Base-by-base conservation (phyloP, 441 rosid species). In the Jatropha podagrica region DNA sequence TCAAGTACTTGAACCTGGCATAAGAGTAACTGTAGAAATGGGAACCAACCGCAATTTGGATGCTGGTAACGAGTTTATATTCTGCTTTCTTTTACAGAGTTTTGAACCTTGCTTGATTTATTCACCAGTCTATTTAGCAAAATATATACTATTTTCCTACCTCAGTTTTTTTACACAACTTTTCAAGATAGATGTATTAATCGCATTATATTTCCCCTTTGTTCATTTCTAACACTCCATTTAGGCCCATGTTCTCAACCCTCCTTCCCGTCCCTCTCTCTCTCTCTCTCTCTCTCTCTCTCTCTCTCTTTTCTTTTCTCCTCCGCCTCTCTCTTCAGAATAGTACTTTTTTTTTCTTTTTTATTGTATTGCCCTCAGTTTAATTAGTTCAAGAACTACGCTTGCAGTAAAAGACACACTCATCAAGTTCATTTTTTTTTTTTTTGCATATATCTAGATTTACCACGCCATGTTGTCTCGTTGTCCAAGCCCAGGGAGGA, bases 1-100 rank as follows among this genome's bases (percentile, higher is more conserved):
- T 83, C 89, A 87, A 92, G 86, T 74, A 61, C 87, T 90, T 77
- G 92, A 86, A 77, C 92, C 97, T 32, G 96, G 97, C 65, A 77
- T 81, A 72, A 88, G 99, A 87, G 95, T 94, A 63, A 96, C 99
- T 0, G 96, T 94, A 70, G 94, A 90, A 60, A 92, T 96, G 98
- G 98, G 99, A 76, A 69, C 80, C 27, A 69, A 86, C 80, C 89
- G 85, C 74, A 87, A 87, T 83, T 82, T 90, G 84, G 95, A 92
- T 82, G 61, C 81, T 76, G 88, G 86, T 88, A 91, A 80, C 64
- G 44, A 71, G n/a, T 65, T 81, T 60, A 3, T 73, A 5, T 69
- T 61, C 17, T 38, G 37, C 55, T 71, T 5, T 14, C 58, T 41
- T 46, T 61, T 60, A 48, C 44, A 49, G 46, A 37, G 41, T 71